A percentile compares a stretch with the other conserved stretches of the same genome.
Evolutionary conservation across 2,329 filamentous ascomycete genomes (phyloP).

Genomic region (Simplicillium sp.): DNA sequence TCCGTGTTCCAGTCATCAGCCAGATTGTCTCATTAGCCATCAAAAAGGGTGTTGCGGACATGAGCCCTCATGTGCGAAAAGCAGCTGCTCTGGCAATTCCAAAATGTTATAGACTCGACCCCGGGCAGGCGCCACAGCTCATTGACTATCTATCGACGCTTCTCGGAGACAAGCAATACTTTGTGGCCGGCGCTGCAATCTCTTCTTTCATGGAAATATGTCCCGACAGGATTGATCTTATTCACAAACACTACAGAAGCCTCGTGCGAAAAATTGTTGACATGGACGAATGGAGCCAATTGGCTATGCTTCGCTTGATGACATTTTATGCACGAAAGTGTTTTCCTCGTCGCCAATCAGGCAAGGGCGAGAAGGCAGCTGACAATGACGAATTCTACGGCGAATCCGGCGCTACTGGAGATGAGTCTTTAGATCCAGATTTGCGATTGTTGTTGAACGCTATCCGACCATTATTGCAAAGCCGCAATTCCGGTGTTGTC

Average conservation of each 20-base stretch:
- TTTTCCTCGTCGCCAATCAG: constrained; percentile 63
- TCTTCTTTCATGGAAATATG: constrained; percentile 84
- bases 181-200: constrained; percentile 90
- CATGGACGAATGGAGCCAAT: constrained; percentile 98
- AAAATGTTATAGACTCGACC: constrained; percentile 90
- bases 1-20: constrained; percentile 93
- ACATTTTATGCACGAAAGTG: constrained; percentile 77
- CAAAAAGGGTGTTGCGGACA: constrained; percentile 85
- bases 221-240: constrained; percentile 75
- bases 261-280: constrained; percentile 87
- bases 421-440: constrained; percentile 68
- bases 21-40: constrained; percentile 95
- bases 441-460: constrained; percentile 70
- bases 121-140: constrained; percentile 73
- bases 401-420: constrained; percentile 43
- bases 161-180: constrained; percentile 87
- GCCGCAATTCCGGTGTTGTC: constrained; percentile 86
- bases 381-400: constrained; percentile 68
- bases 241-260: constrained; percentile 81
- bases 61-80: constrained; percentile 89
- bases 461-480: constrained; percentile 79
- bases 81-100: constrained; percentile 89
- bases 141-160: constrained; percentile 71
- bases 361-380: constrained; percentile 28
- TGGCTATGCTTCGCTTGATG: constrained; percentile 75